Percentiles rank a stretch among this genome's conserved stretches.
phyloP scores from a whole-genome alignment of 2,329 filamentous ascomycete genomes.

The Sporothrix variecibatus region DNA sequence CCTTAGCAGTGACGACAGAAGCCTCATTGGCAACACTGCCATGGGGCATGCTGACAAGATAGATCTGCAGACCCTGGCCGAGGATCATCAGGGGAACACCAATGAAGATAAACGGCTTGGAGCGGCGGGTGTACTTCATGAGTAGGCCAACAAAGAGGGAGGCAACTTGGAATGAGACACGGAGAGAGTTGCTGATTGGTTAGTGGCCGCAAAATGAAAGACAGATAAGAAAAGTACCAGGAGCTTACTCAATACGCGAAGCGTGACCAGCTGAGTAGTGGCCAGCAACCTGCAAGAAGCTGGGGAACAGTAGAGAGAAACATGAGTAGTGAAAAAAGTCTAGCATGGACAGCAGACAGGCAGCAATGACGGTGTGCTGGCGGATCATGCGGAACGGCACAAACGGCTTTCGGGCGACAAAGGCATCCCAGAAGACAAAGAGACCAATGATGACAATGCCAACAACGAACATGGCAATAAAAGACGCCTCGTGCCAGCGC shows the following conservation, averaged over 20 bases:
- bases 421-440: conserved; percentile 37
- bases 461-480: conserved; percentile 43
- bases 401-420: conserved; percentile 42
- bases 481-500: conserved; percentile 38
- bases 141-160: conserved; percentile 59
- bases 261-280: conserved; percentile 58
- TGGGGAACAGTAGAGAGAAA: conserved; percentile 44
- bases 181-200: conserved; percentile 47
- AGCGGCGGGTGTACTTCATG: conserved; percentile 57
- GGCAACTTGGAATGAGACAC: conserved; percentile 58
- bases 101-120: conserved; percentile 63
- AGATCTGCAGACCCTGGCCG: conserved; percentile 56
- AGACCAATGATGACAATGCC: conserved; percentile 19
- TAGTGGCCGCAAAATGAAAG: not conserved
- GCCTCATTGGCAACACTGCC: conserved; percentile 45
- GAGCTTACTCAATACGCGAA: conserved; percentile 51
- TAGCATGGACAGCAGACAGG: conserved; percentile 41
- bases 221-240: not conserved
- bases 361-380: conserved; percentile 43
- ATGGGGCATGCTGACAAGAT: conserved; percentile 62
- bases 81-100: conserved; percentile 63
- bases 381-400: conserved; percentile 43
- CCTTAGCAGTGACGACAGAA: conserved; percentile 62
- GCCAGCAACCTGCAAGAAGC: conserved; percentile 52
- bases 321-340: conserved; percentile 42